Conservation (phyloP, 371 early-diverging fungal species). For the Mucor sp. region DNA sequence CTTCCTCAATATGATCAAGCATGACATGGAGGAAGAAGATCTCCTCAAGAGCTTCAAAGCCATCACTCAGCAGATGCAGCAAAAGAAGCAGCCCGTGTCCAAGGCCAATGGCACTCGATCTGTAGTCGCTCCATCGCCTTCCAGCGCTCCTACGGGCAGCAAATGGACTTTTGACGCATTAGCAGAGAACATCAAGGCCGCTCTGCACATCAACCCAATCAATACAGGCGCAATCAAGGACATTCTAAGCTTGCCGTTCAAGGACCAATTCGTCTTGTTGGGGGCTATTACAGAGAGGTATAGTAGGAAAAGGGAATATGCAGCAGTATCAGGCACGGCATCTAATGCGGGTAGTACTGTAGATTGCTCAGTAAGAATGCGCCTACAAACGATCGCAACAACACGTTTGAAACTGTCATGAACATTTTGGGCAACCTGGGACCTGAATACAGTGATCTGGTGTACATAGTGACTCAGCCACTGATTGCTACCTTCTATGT, state of each 20-base stretch:
- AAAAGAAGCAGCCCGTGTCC: neutral
- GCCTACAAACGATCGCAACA: conserved; percentile 45
- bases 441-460: conserved; percentile 35
- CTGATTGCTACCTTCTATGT: conserved; percentile 36
- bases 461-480: conserved; percentile 30
- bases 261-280: conserved; percentile 29
- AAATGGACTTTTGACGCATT: conserved; percentile 40
- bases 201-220: conserved; percentile 25
- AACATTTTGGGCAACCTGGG: conserved; percentile 39
- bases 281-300: conserved; percentile 41
- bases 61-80: neutral
- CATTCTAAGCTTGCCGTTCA: conserved; percentile 24
- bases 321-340: neutral
- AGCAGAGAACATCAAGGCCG: conserved; percentile 29
- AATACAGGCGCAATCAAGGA: conserved; percentile 39
- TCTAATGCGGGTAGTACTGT: neutral
- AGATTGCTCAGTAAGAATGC: conserved; percentile 39
- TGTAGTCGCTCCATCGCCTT: conserved; percentile 5
- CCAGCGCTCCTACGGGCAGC: conserved; percentile 23
- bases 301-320: neutral
- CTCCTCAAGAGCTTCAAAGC: conserved; percentile 6
- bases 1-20: neutral
- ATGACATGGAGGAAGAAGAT: conserved; percentile 10
- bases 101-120: neutral
- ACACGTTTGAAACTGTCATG: conserved; percentile 48